Evolutionary conservation across 768 basidiomycete genomes (phyloP).

Genomic region (Kwoniella botswanensis): DNA sequence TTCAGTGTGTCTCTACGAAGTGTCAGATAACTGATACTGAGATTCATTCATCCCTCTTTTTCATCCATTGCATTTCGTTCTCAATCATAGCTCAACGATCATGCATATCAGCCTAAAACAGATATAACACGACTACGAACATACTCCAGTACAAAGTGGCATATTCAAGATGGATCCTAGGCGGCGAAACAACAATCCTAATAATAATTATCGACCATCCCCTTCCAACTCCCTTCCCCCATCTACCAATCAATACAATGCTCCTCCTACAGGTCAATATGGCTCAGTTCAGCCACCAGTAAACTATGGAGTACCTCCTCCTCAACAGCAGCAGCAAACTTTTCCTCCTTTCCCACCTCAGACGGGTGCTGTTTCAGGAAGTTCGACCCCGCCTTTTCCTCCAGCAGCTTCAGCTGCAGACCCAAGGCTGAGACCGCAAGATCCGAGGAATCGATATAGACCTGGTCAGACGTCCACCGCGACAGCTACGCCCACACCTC

Average conservation of each 20-base stretch:
- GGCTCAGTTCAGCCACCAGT: constrained; percentile 4
- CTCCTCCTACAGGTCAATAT: constrained; percentile 8
- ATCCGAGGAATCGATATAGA: constrained; percentile 35
- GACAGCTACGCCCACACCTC: constrained; percentile 30
- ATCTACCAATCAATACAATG: constrained; percentile 9
- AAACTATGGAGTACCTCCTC: constrained; percentile 1
- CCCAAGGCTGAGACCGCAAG: constrained; percentile 40
- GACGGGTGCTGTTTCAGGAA: background rate
- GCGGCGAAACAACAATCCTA: constrained; percentile 29
- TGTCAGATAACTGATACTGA: too few relatives aligned
- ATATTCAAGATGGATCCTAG: constrained; percentile 39
- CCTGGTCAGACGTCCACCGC: background rate
- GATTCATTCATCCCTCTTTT: background rate
- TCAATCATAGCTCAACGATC: background rate
- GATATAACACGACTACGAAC: background rate
- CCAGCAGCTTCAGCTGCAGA: constrained; percentile 19
- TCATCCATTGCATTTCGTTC: background rate
- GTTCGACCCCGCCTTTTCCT: constrained; percentile 27
- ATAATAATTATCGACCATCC: constrained; percentile 13
- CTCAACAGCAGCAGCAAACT: background rate
- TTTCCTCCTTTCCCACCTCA: constrained; percentile 18
- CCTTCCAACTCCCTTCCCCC: constrained; percentile 6
- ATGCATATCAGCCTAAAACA: background rate
- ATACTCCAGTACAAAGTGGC: background rate
- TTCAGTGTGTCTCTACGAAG: background rate